These are phyloP conservation scores for Sphagnum tenellum DNA, from an alignment of 225 moss, liverwort and hornwort species.

Conservation along the genomic window DNA sequence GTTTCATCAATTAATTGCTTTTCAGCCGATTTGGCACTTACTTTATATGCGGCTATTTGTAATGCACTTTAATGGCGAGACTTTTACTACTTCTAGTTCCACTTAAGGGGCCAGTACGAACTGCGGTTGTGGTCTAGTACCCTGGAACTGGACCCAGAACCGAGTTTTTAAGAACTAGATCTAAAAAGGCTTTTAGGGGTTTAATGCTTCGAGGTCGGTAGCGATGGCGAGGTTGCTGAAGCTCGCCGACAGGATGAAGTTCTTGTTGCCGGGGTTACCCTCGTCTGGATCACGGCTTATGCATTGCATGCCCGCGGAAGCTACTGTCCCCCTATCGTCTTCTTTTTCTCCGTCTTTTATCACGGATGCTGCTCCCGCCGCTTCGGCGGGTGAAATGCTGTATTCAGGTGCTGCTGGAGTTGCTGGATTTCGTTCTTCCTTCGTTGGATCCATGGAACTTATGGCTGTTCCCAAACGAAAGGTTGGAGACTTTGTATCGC, in stretches of 20 bases:
- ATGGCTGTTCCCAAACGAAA: slow-evolving; percentile 97
- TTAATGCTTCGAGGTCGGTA: too few relatives aligned
- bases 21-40: too few relatives aligned
- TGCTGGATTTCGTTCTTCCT: slow-evolving; percentile 12
- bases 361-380: slow-evolving; percentile 7
- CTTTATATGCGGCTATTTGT: too few relatives aligned
- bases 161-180: too few relatives aligned
- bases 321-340: not conserved
- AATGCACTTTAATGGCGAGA: too few relatives aligned
- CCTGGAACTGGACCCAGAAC: too few relatives aligned
- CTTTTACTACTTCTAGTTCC: too few relatives aligned
- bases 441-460: slow-evolving; percentile 41
- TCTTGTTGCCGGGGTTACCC: slow-evolving; percentile 5
- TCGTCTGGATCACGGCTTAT: slow-evolving; percentile 5
- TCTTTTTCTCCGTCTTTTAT: slow-evolving; percentile 2
- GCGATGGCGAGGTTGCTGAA: slow-evolving; percentile 26
- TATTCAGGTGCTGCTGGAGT: slow-evolving; percentile 11
- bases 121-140: too few relatives aligned
- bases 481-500: slow-evolving; percentile 13
- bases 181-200: too few relatives aligned
- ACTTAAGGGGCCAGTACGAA: too few relatives aligned
- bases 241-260: slow-evolving; percentile 19
- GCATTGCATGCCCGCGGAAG: not conserved
- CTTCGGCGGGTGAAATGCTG: slow-evolving; percentile 14
- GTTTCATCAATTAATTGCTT: too few relatives aligned